phyloP scores from a whole-genome alignment of 805 yeast genomes.

The Sugiyamaella boreocaroliniensis region DNA sequence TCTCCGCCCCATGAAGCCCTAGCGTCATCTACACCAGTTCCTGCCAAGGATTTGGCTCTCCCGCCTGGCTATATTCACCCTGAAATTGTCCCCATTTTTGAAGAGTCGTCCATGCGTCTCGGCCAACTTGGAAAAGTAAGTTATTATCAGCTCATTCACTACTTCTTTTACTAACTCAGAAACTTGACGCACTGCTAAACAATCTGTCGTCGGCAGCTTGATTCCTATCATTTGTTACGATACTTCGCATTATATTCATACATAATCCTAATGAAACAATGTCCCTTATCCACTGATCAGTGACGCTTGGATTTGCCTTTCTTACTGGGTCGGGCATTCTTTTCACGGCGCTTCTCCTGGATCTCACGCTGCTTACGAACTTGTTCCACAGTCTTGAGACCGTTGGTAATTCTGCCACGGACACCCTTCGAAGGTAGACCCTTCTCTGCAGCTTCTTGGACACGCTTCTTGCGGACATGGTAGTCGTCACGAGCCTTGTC shows the following conservation, averaged over 20 bases:
- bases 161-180: conserved; percentile 2
- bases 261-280: not conserved
- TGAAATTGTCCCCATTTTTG: conserved; percentile 21
- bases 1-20: not conserved
- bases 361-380: conserved; percentile 69
- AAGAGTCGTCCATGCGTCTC: conserved; percentile 21
- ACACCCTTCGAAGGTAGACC: conserved; percentile 62
- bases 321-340: conserved; percentile 74
- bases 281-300: conserved; percentile 1
- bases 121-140: conserved; percentile 17
- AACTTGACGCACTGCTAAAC: conserved; percentile 10
- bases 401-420: conserved; percentile 36
- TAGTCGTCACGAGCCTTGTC: conserved; percentile 86
- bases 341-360: conserved; percentile 68
- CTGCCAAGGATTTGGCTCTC: not conserved
- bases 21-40: not conserved
- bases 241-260: not conserved
- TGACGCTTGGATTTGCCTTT: conserved; percentile 25
- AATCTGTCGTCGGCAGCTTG: not conserved
- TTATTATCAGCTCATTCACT: not conserved
- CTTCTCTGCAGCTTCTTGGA: conserved; percentile 66
- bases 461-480: conserved; percentile 72
- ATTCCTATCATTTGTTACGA: not conserved
- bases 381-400: conserved; percentile 61
- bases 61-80: conserved; percentile 18